phyloP scores from a whole-genome alignment of 768 basidiomycete species.

The Rhodotorula paludigena region DNA sequence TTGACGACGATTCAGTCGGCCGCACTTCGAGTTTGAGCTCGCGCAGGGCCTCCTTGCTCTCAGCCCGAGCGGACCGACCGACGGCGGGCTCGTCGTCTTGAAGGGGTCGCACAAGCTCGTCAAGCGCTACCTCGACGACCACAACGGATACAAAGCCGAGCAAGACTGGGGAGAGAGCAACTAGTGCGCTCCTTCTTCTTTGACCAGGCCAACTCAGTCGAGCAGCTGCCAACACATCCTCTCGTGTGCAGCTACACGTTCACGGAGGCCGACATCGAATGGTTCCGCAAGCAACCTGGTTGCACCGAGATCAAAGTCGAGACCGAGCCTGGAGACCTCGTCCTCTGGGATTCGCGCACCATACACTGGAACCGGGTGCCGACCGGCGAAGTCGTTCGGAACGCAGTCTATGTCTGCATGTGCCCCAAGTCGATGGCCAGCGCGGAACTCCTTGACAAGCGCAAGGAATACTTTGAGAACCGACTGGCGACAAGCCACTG shows the following conservation, averaged over 20 bases:
- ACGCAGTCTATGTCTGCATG: slow-evolving; percentile 18
- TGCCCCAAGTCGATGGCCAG: background rate
- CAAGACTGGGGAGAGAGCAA: slow-evolving; percentile 1
- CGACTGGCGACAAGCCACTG: slow-evolving; percentile 8
- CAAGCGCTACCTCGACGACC: slow-evolving; percentile 28
- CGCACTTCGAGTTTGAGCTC: slow-evolving; percentile 3
- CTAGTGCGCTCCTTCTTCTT: no score
- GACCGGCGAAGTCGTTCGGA: slow-evolving; percentile 1
- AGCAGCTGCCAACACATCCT: background rate
- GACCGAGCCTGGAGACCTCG: slow-evolving; percentile 44
- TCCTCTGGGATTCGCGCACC: slow-evolving; percentile 44
- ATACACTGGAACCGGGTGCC: slow-evolving; percentile 14
- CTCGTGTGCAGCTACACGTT: slow-evolving; percentile 13
- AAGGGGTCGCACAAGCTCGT: slow-evolving; percentile 31
- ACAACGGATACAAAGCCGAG: background rate
- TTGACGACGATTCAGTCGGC: slow-evolving; percentile 3
- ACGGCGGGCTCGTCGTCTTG: slow-evolving; percentile 43
- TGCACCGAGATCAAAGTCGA: slow-evolving; percentile 44
- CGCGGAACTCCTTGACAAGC: background rate
- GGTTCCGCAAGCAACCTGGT: slow-evolving; percentile 42
- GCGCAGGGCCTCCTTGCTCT: slow-evolving; percentile 41
- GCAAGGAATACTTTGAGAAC: background rate
- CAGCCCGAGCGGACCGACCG: slow-evolving; percentile 41
- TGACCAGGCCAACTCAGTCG: no score
- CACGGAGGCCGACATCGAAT: slow-evolving; percentile 41